Conservation (phyloP, 148 eudicot species). For the Vaccinium vitisidaea region DNA sequence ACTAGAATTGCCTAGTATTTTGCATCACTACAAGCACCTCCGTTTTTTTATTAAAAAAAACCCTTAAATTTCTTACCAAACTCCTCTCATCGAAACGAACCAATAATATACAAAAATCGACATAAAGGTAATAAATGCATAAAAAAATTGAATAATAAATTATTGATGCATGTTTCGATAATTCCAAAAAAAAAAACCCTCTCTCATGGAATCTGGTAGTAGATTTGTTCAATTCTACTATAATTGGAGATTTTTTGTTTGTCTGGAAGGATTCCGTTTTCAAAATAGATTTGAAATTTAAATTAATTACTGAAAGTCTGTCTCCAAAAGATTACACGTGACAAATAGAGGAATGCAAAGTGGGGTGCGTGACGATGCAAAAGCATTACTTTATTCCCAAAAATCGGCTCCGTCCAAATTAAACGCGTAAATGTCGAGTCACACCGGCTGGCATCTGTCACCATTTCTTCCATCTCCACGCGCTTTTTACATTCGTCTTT, state of each 20-base stretch:
- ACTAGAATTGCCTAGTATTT: too few species aligned
- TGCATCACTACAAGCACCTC: too few species aligned
- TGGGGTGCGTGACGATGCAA: conserved; percentile 1
- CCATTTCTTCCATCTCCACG: not conserved
- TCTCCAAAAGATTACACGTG: conserved; percentile 4
- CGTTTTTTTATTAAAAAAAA: too few species aligned
- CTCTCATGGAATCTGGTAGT: not conserved
- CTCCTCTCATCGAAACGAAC: too few species aligned
- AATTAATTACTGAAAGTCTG: not conserved
- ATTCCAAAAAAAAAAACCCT: not conserved
- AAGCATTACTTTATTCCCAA: not conserved
- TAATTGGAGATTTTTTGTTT: not conserved
- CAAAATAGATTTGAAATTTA: not conserved
- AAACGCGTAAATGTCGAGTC: conserved; percentile 5
- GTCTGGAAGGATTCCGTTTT: not conserved
- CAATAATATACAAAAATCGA: too few species aligned
- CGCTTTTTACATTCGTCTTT: too few species aligned
- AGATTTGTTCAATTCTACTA: not conserved
- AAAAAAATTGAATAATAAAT: too few species aligned
- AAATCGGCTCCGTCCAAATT: not conserved
- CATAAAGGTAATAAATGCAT: too few species aligned
- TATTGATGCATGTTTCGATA: not conserved
- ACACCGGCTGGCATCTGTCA: not conserved
- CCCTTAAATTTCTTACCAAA: too few species aligned
- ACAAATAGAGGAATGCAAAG: not conserved